phyloP scores from a whole-genome alignment of 2,329 filamentous ascomycete species.

The Fusarium staphyleae region DNA sequence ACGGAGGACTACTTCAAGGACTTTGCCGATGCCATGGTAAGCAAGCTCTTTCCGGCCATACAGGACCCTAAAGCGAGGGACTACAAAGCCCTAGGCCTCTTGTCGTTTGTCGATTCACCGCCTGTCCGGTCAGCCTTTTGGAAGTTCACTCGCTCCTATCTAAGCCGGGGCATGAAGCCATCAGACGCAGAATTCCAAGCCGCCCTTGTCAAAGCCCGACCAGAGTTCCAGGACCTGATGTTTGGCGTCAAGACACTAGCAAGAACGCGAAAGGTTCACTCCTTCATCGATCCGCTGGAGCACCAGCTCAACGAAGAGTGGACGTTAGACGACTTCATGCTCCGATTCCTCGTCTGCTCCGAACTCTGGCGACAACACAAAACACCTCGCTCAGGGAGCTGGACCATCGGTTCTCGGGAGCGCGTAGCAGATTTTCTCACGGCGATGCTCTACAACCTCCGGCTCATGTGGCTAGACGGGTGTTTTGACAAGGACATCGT shows the following conservation, averaged over 20 bases:
- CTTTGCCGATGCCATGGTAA: constrained; percentile 28
- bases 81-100: constrained; percentile 22
- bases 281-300: constrained; percentile 5
- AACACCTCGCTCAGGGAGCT: constrained; percentile 26
- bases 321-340: constrained; percentile 20
- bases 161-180: background rate
- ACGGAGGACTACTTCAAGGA: constrained; percentile 27
- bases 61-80: constrained; percentile 6
- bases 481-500: constrained; percentile 23
- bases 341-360: constrained; percentile 37
- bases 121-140: constrained; percentile 37
- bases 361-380: constrained; percentile 40
- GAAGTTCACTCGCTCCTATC: constrained; percentile 13
- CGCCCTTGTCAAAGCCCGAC: constrained; percentile 12
- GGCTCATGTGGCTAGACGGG: constrained; percentile 27
- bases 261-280: constrained; percentile 10
- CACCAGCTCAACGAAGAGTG: background rate
- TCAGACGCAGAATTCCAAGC: constrained; percentile 7
- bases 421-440: constrained; percentile 34
- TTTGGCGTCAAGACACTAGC: constrained; percentile 19
- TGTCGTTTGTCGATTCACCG: constrained; percentile 40
- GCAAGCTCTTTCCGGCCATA: constrained; percentile 16
- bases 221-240: constrained; percentile 29
- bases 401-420: constrained; percentile 28
- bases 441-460: constrained; percentile 36